Evolutionary conservation across 1,139 yeast genomes (phyloP), one percentile per base, ranked within the genome.

Genomic region (Nakaseomyces uthaithaninus): DNA sequence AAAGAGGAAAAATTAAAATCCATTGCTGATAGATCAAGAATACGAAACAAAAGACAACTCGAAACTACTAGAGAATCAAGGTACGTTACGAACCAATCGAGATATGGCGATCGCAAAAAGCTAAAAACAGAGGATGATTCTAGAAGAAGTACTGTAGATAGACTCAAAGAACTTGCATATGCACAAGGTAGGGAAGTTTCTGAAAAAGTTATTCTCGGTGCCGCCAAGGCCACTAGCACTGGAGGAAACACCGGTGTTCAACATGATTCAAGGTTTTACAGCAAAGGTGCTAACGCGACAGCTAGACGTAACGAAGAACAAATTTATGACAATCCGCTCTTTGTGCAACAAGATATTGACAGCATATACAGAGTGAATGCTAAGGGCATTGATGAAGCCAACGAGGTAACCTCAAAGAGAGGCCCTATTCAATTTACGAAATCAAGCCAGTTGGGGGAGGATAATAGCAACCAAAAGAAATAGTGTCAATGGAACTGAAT

Each of bases 1-100:
- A 77, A 77, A 50, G 94, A 85, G 47, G 71, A 67, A 44, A 72
- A 72, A 46, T 58, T 83, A 39, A 65, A 73, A 41, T 65, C 68
- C 43, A 67, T 82, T 47, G 89, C 89, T 0, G 73, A 71, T 45
- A 67, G 68, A 44, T 77, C 82, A 0, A 31, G 25, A n/a, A 31
- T 31, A 64, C 82, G 42, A 67, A 65, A 44, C 51, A 57, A 42
- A 45, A 56, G 67, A 65, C 19, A 16, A 10, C 8, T 11, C 12
- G 38, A 26, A 15, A 26, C 9, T 5, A 59, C 23, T 72, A 70
- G 42, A 64, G 77, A 46, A n/a, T 20, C 35, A n/a, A 19, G 35
- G 10, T 31, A 19, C 14, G 35, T 8, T 8, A 11, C 10, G 8
- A 11, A 11, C 11, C 19, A 26, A 20, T 11, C 19, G 3, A 24